phyloP scores from a whole-genome alignment of 257 asterid genomes.

The Solanum appendiculatum region DNA sequence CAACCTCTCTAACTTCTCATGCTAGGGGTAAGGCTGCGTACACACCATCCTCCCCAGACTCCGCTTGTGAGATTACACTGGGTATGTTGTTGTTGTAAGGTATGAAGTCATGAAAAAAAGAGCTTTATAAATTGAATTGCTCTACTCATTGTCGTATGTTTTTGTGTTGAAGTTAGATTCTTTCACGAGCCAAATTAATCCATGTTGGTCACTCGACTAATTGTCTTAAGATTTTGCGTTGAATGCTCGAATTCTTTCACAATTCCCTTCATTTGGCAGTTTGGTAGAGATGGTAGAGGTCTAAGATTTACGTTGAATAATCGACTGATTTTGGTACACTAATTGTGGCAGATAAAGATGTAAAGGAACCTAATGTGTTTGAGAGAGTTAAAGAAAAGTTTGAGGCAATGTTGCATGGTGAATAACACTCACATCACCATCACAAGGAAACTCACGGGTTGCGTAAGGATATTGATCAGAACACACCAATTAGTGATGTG shows the following conservation, averaged over 20 bases:
- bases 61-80: neutral
- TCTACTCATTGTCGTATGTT: neutral
- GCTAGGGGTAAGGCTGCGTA: too few species aligned
- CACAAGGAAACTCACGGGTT: slow-evolving; percentile 65
- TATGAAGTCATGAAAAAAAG: neutral
- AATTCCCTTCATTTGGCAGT: neutral
- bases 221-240: neutral
- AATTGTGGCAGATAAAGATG: slow-evolving; percentile 23
- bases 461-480: slow-evolving; percentile 49
- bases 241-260: neutral
- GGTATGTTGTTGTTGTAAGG: neutral
- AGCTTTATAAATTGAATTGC: neutral
- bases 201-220: neutral
- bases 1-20: neutral
- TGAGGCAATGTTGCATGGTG: slow-evolving; percentile 27
- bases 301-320: neutral
- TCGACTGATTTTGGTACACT: neutral
- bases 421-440: slow-evolving; percentile 17
- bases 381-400: slow-evolving; percentile 40
- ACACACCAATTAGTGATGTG: slow-evolving; percentile 37
- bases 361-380: slow-evolving; percentile 27
- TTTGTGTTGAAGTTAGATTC: neutral
- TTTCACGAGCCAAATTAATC: neutral
- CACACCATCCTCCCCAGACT: neutral
- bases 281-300: neutral